Evolutionary conservation across 2,329 filamentous ascomycete genomes (phyloP), one percentile per base, ranked within the genome.

Genomic region (Colletotrichum sp.): DNA sequence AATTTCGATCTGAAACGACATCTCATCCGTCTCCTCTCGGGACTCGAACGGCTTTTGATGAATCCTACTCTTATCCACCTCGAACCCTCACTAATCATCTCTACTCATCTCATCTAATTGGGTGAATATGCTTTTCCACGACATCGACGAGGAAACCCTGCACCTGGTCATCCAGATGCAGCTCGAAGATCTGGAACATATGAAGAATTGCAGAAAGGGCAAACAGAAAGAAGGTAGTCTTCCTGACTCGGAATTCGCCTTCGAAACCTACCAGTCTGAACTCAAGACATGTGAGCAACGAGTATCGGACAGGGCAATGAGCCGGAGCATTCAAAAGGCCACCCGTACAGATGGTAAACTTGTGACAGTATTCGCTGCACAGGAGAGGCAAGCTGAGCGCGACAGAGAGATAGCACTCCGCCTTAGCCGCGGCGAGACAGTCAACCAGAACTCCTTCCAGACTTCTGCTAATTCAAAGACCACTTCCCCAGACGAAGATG

Each of bases 31-130:
- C 18, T 49, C 18, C 18, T n/a, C 0, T 12, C 9, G 39, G 39
- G 39, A n/a, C 9, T 49, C 39, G 18, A 49, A 49, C 1, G 39
- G 18, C 39, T 7, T 49, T 49, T 12, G 18, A 6, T 49, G 18
- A 49, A 49, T n/a, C 16, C 8, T n/a, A 44, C 18, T 44, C 18
- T 9, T 2, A 12, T n/a, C 39, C 18, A 49, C 5, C 39, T 49
- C 39, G 3, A 10, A 5, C 18, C 39, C 18, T 6, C 18, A 24
- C 52, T 15, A 16, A 3, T 24, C 12, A 57, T 2, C 8, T 57
- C 16, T 6, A 57, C 4, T 57, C 12, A 26, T 8, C 15, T 24
- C 24, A 80, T 88, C 21, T 86, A 4, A 28, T 16, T n/a, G 24
- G 15, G 8, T 13, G 3, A 21, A 34, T 8, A 75, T 75, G 68